phyloP scores from a whole-genome alignment of 495 filamentous ascomycete species.

The Neurospora terricola region DNA sequence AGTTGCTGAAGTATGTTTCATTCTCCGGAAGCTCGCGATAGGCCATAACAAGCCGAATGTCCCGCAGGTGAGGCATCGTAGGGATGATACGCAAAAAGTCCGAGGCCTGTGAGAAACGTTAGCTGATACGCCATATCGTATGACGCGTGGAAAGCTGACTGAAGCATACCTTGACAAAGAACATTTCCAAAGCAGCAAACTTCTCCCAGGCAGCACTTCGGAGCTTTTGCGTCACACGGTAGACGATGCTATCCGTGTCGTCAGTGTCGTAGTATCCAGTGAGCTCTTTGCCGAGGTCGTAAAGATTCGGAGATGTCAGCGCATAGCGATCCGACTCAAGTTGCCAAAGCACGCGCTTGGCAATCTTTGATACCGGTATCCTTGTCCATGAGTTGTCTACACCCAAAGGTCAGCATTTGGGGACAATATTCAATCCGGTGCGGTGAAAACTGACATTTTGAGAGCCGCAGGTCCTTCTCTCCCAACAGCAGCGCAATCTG shows the following conservation, averaged over 20 bases:
- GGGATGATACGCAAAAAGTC: constrained; percentile 68
- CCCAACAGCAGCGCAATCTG: constrained; percentile 65
- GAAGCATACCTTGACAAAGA: constrained; percentile 62
- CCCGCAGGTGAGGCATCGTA: constrained; percentile 57
- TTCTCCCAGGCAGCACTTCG: constrained; percentile 35
- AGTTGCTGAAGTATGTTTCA: constrained; percentile 26
- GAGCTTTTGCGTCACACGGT: constrained; percentile 27
- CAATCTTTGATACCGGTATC: constrained; percentile 34
- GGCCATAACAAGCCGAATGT: constrained; percentile 44
- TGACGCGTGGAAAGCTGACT: neutral
- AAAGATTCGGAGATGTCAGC: constrained; percentile 33
- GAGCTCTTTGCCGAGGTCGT: constrained; percentile 34
- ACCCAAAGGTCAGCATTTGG: constrained; percentile 3
- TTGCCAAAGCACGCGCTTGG: constrained; percentile 41
- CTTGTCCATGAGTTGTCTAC: constrained; percentile 61
- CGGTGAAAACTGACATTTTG: constrained; percentile 49
- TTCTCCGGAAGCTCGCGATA: constrained; percentile 42
- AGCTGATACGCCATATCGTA: constrained; percentile 7
- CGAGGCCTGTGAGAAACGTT: constrained; percentile 41
- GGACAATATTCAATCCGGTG: neutral
- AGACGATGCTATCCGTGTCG: constrained; percentile 29
- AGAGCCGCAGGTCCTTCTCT: constrained; percentile 63
- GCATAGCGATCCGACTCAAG: constrained; percentile 39
- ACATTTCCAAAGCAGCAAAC: constrained; percentile 50
- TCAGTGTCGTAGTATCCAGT: constrained; percentile 31